These are phyloP conservation scores for Xylaria sp. DNA, from an alignment of 2,329 filamentous ascomycete species.

Conservation along the genomic window DNA sequence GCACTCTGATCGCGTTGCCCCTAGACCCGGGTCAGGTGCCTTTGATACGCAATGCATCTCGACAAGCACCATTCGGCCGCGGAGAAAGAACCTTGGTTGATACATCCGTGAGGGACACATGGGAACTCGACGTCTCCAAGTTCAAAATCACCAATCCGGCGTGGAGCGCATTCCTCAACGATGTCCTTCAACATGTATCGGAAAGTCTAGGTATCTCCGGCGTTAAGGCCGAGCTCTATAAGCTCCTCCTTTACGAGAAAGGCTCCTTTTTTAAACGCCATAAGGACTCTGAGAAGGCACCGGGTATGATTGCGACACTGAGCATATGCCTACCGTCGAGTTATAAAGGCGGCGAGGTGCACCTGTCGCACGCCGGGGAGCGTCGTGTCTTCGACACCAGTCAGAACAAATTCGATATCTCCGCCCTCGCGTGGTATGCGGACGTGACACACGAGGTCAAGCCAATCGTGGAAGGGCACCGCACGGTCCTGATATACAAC, in stretches of 20 bases:
- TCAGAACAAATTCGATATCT: conserved; percentile 29
- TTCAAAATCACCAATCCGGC: conserved; percentile 45
- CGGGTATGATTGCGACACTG: conserved; percentile 54
- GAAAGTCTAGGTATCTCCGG: conserved; percentile 39
- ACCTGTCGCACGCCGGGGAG: conserved; percentile 44
- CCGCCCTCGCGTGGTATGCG: conserved; percentile 37
- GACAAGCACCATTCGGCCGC: conserved; percentile 45
- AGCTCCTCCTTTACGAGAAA: conserved; percentile 52
- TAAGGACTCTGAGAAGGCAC: conserved; percentile 51
- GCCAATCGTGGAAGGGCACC: conserved; percentile 7
- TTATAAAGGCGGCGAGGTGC: conserved; percentile 51
- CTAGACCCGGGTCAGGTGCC: conserved; percentile 35
- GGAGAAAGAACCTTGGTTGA: conserved; percentile 47
- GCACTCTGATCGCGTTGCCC: conserved; percentile 36
- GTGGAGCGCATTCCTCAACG: conserved; percentile 42
- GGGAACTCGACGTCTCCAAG: conserved; percentile 44
- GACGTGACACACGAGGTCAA: conserved; percentile 16
- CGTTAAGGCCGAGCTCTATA: conserved; percentile 45
- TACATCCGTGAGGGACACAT: conserved; percentile 45
- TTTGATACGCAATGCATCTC: conserved; percentile 32
- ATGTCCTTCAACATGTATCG: conserved; percentile 34
- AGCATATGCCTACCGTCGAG: conserved; percentile 52
- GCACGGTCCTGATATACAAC: conserved; percentile 21
- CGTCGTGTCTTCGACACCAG: conserved; percentile 41
- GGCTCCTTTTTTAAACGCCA: conserved; percentile 54